Evolutionary conservation across 2,329 filamentous ascomycete species (phyloP).

Genomic region (Trichoderma sp.): DNA sequence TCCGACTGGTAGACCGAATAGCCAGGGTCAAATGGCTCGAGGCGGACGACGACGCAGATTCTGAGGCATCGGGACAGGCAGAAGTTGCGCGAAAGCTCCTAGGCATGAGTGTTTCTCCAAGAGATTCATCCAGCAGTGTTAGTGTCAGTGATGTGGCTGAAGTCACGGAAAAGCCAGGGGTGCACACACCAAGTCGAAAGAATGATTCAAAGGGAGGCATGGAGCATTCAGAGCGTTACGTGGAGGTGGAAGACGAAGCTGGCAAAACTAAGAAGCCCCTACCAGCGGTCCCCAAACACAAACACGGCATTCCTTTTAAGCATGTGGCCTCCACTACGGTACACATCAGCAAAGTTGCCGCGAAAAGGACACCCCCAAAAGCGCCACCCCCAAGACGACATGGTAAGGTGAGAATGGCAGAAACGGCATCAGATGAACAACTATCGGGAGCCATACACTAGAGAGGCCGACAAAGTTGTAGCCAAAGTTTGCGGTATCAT

Average conservation of each 20-base stretch:
- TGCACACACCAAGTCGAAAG: slow-evolving; percentile 70
- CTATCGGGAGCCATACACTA: not conserved
- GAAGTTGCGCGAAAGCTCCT: slow-evolving; percentile 58
- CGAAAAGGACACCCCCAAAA: slow-evolving; percentile 45
- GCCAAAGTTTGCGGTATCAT: not conserved
- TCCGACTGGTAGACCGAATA: slow-evolving; percentile 74
- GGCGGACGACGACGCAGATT: slow-evolving; percentile 37
- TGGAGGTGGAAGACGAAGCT: slow-evolving; percentile 26
- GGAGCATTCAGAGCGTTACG: not conserved
- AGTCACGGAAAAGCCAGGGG: slow-evolving; percentile 77
- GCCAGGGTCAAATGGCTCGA: slow-evolving; percentile 68
- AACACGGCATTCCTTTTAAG: slow-evolving; percentile 49
- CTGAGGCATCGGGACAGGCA: slow-evolving; percentile 36
- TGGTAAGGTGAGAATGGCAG: slow-evolving; percentile 40
- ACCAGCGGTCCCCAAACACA: slow-evolving; percentile 55
- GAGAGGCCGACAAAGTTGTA: not conserved
- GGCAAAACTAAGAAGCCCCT: slow-evolving; percentile 43
- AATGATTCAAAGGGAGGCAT: not conserved
- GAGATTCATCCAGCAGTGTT: slow-evolving; percentile 66
- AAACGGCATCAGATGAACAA: slow-evolving; percentile 30
- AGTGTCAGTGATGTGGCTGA: slow-evolving; percentile 77
- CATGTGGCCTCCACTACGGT: slow-evolving; percentile 32
- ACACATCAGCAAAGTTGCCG: slow-evolving; percentile 27
- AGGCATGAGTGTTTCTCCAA: slow-evolving; percentile 67
- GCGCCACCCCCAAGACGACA: slow-evolving; percentile 46